A percentile compares a stretch with the other conserved stretches of the same genome.
Evolutionary conservation across 2,329 filamentous ascomycete genomes (phyloP).

Genomic region (Fusarium xylarioides): DNA sequence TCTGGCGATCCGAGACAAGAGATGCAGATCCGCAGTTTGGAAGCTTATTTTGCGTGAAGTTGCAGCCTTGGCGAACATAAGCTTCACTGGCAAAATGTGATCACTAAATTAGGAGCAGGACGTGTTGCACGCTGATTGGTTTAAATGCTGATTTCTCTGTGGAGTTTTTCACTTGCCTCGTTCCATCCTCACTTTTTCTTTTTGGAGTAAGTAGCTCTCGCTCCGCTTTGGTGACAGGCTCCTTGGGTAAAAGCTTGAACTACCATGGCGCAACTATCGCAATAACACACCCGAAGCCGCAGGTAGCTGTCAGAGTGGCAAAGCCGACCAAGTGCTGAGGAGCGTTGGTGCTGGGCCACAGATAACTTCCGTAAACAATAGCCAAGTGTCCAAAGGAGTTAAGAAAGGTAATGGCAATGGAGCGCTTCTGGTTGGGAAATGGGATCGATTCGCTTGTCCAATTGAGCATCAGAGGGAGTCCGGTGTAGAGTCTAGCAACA

Average conservation of each 20-base stretch:
- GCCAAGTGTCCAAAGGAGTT: constrained; percentile 16
- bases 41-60: neutral
- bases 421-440: constrained; percentile 4
- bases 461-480: constrained; percentile 15
- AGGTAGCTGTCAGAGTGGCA: neutral
- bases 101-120: neutral
- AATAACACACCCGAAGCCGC: neutral
- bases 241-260: neutral
- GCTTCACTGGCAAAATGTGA: neutral
- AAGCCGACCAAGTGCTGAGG: constrained; percentile 43
- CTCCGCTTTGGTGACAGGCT: neutral
- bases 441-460: constrained; percentile 13
- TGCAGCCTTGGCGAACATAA: neutral
- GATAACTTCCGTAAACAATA: constrained; percentile 11
- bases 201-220: too few species aligned
- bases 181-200: too few species aligned
- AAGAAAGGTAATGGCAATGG: constrained; percentile 6
- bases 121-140: neutral
- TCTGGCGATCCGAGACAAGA: neutral
- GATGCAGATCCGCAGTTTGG: accelerated
- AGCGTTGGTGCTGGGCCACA: constrained; percentile 42
- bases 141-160: neutral
- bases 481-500: neutral
- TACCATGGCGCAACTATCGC: neutral
- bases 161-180: neutral